Conservation (phyloP, 768 basidiomycete genomes). For the Filobasidium floriforme region DNA sequence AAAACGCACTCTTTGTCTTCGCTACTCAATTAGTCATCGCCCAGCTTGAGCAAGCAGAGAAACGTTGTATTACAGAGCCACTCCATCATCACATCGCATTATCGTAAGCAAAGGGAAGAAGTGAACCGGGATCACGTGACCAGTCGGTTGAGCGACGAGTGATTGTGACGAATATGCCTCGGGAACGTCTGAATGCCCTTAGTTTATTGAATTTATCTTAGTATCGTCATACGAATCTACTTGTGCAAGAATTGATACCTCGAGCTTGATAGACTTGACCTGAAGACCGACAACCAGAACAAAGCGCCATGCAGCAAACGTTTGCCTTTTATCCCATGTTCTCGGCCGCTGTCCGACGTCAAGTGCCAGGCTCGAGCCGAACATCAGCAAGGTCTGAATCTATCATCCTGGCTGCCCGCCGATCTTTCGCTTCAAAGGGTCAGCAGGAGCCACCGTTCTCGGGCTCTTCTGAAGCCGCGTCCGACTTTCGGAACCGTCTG, state of each 20-base stretch:
- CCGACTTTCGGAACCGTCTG: neutral
- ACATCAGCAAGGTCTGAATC: neutral
- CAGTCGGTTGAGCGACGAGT: too few species aligned
- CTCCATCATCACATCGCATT: neutral
- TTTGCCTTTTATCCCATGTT: too few species aligned
- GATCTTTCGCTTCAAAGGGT: neutral
- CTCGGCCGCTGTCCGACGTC: neutral
- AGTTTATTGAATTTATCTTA: too few species aligned
- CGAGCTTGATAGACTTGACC: neutral
- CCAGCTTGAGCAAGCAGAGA: neutral
- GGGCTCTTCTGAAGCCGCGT: neutral
- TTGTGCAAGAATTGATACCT: neutral
- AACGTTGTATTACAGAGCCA: neutral
- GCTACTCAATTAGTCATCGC: slow-evolving; percentile 1
- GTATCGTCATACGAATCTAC: neutral
- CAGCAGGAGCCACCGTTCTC: slow-evolving; percentile 1
- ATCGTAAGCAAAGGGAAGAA: too few species aligned
- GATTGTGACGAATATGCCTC: too few species aligned
- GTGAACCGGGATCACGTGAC: too few species aligned
- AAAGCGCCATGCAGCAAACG: neutral
- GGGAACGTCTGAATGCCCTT: too few species aligned
- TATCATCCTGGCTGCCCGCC: neutral
- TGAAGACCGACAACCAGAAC: neutral
- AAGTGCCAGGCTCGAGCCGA: neutral
- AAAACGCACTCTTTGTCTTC: slow-evolving; percentile 6